Conservation (phyloP, 1,139 yeast genomes). For the Trichomonascaceae sp. region DNA sequence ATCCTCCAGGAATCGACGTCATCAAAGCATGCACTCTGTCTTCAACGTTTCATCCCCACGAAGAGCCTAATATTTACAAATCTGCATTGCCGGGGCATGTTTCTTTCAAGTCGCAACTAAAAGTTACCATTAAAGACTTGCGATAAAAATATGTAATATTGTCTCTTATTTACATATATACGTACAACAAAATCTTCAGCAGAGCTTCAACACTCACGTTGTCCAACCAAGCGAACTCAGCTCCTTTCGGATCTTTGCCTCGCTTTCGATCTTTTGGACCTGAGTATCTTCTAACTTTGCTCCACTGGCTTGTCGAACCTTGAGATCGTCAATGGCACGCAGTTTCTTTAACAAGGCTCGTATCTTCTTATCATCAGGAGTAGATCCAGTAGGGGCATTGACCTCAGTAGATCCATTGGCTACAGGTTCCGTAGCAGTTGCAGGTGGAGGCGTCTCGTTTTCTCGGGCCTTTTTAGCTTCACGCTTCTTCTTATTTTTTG, state of each 20-base stretch:
- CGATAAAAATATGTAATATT: neutral
- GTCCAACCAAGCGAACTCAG: constrained; percentile 70
- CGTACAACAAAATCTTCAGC: neutral
- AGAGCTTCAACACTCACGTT: constrained; percentile 11
- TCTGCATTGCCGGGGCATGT: constrained; percentile 51
- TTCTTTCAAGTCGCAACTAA: constrained; percentile 37
- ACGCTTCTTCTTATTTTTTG: constrained; percentile 74
- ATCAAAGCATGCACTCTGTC: constrained; percentile 42
- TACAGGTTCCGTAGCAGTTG: constrained; percentile 14
- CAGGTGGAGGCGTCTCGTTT: constrained; percentile 24
- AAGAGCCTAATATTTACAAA: constrained; percentile 42
- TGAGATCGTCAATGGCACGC: constrained; percentile 86
- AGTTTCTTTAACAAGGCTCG: constrained; percentile 86
- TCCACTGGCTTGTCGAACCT: constrained; percentile 76
- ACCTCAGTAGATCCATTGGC: constrained; percentile 24
- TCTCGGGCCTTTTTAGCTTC: constrained; percentile 51
- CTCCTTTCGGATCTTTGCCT: constrained; percentile 69
- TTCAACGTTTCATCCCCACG: constrained; percentile 53
- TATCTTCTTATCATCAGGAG: constrained; percentile 81
- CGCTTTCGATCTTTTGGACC: constrained; percentile 80
- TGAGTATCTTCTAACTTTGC: constrained; percentile 92
- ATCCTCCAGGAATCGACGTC: constrained; percentile 52
- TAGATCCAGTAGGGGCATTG: constrained; percentile 23
- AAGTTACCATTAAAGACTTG: constrained; percentile 41
- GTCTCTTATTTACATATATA: neutral